These are phyloP conservation scores for Verticillium alfalfae DNA, from an alignment of 2,329 filamentous ascomycete genomes.

Conservation along the genomic window DNA sequence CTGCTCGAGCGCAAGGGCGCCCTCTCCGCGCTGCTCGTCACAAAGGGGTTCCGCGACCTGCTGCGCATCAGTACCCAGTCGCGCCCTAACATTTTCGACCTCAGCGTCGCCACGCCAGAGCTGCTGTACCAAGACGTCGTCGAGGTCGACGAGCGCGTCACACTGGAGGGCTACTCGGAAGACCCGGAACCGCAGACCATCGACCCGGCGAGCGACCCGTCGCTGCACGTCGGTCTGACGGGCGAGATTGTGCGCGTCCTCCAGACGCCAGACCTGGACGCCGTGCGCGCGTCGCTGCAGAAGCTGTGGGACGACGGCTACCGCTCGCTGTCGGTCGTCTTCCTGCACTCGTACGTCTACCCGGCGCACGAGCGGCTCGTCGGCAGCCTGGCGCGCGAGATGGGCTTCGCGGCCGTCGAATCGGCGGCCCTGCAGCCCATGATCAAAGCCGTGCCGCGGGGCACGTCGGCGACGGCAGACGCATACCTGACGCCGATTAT, in stretches of 20 bases:
- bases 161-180: slow-evolving; percentile 68
- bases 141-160: slow-evolving; percentile 71
- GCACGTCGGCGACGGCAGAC: slow-evolving; percentile 35
- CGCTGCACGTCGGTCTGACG: slow-evolving; percentile 59
- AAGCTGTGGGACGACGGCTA: slow-evolving; percentile 57
- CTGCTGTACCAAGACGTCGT: slow-evolving; percentile 65
- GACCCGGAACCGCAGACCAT: slow-evolving; percentile 53
- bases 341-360: slow-evolving; percentile 64
- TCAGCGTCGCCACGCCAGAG: slow-evolving; percentile 63
- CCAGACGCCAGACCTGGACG: slow-evolving; percentile 47
- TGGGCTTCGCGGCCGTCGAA: slow-evolving; percentile 34
- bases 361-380: slow-evolving; percentile 29
- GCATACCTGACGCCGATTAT: slow-evolving; percentile 37
- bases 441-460: slow-evolving; percentile 38
- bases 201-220: slow-evolving; percentile 28
- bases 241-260: slow-evolving; percentile 66
- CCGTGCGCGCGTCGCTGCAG: slow-evolving; percentile 52
- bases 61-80: slow-evolving; percentile 70
- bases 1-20: slow-evolving; percentile 71
- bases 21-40: slow-evolving; percentile 64
- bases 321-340: slow-evolving; percentile 48
- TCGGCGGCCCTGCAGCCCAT: slow-evolving; percentile 33
- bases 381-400: slow-evolving; percentile 25
- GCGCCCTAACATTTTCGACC: slow-evolving; percentile 66
- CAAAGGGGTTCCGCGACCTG: slow-evolving; percentile 67